Evolutionary conservation across 2,329 filamentous ascomycete genomes (phyloP), one percentile per base, ranked within the genome.

Genomic region (Hymenoscyphus repandus): DNA sequence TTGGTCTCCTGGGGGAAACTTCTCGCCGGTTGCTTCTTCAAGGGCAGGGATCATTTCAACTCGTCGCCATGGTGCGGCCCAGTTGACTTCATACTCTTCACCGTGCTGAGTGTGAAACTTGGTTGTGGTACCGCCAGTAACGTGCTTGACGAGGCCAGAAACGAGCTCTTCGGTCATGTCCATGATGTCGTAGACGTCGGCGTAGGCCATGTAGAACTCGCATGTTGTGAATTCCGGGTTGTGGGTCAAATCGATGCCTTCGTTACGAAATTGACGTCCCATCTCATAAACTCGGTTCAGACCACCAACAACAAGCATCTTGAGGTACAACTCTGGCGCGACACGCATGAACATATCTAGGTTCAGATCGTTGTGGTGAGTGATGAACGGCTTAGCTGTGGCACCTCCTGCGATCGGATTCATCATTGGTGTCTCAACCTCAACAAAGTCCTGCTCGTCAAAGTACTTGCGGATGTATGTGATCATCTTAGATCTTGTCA

Each of bases 201-300:
- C 87, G 60, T 90, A 97, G 3, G 93, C 92, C 80, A 88, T 85
- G 73, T 99, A 99, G 74, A 97, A 97, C 71, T 99, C 93, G 69
- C 90, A 89, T 22, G 90, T 95, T 39, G 93, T 99, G 75, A 99
- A 99, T 69, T 99, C 93, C 36, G 88, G 93, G 76, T 97, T 99
- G 77, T 99, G 93, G 6, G 93, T 99, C 45, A 93, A 75, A 68
- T 95, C 90, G 58, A 90, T 86, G 53, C 87, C 85, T 71, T 96
- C 91, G 66, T 99, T 99, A 64, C 93, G 78, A 81, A 99, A 99
- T 68, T 95, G 90, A 59, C 90, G 86, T 58, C 93, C 93, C 56
- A 99, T 83, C 69, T 99, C 93, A 72, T 96, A 99, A 12, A 99
- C 93, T 63, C 88, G 83, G 74, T 96, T 89, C 38, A 97, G 79